Percentiles rank a stretch among this genome's conserved stretches.
These are phyloP conservation scores for Colletotrichum salicis DNA, from an alignment of 2,329 filamentous ascomycete species.

Conservation along the genomic window DNA sequence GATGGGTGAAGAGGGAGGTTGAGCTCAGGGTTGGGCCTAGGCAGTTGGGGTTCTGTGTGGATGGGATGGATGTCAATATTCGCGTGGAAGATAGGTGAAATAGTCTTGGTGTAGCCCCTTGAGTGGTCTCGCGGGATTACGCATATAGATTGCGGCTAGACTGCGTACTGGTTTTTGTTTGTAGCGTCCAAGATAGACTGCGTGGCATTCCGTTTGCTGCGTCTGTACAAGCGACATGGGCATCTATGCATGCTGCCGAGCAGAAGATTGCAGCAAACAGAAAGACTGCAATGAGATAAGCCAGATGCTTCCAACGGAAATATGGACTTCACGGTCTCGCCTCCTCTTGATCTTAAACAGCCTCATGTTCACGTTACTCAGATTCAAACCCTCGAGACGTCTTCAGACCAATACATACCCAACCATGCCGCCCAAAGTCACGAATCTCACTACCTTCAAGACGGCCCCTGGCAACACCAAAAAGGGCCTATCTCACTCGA, in stretches of 20 bases:
- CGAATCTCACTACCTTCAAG: no score
- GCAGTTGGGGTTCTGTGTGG: constrained; percentile 85
- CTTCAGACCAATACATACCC: no score
- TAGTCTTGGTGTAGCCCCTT: no score
- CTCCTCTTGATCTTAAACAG: background rate
- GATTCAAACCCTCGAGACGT: background rate
- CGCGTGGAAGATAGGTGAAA: constrained; percentile 68
- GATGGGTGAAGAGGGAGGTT: constrained; percentile 81
- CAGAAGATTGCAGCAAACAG: background rate
- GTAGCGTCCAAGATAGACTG: background rate
- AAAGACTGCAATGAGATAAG: background rate
- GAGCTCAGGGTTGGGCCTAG: constrained; percentile 83
- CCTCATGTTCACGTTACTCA: no score
- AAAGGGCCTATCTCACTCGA: constrained; percentile 31
- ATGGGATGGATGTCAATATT: constrained; percentile 75
- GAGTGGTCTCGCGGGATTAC: background rate
- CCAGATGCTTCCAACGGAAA: background rate
- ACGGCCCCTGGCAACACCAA: background rate
- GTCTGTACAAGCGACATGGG: background rate
- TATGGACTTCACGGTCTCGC: background rate
- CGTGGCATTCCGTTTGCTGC: constrained; percentile 2
- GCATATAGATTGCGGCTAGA: constrained; percentile 1
- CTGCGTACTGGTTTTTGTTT: background rate
- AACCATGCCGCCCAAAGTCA: background rate
- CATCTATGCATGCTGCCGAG: constrained; percentile 10